These are phyloP conservation scores for Penicillium parvum DNA, from an alignment of 495 filamentous ascomycete genomes.

Conservation along the genomic window DNA sequence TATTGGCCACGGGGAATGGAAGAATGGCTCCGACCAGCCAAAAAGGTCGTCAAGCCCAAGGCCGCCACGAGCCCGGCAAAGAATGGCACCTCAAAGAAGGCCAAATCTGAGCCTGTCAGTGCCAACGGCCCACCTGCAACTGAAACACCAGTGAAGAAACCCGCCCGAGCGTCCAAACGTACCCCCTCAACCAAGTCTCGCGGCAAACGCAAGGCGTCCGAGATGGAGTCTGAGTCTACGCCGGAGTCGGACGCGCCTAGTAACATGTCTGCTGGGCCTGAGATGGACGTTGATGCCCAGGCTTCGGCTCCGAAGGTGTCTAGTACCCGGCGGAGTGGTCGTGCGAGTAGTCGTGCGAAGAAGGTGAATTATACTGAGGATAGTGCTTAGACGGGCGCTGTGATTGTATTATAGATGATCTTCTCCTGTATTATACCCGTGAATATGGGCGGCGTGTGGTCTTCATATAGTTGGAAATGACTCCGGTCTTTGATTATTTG, in stretches of 20 bases:
- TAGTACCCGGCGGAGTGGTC: constrained; percentile 28
- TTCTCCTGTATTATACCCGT: neutral
- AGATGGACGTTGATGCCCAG: neutral
- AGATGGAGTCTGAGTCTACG: constrained; percentile 21
- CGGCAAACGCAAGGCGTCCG: constrained; percentile 34
- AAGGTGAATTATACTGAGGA: constrained; percentile 48
- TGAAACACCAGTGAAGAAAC: constrained; percentile 25
- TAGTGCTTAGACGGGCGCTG: constrained; percentile 18
- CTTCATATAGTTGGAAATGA: no score
- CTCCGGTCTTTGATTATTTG: no score
- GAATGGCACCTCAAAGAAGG: constrained; percentile 18
- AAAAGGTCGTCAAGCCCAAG: constrained; percentile 63
- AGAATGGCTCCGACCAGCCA: constrained; percentile 80
- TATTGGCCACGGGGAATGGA: constrained; percentile 92
- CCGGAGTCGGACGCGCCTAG: constrained; percentile 24
- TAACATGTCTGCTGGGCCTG: constrained; percentile 9
- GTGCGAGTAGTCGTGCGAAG: constrained; percentile 38
- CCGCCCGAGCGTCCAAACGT: constrained; percentile 7
- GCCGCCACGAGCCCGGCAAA: constrained; percentile 22
- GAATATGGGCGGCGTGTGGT: neutral
- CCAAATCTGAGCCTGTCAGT: constrained; percentile 12
- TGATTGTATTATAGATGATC: neutral
- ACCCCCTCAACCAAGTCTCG: constrained; percentile 24
- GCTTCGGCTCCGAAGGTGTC: constrained; percentile 5
- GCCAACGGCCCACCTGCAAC: constrained; percentile 7